Base-by-base conservation (phyloP, 257 asterid species). In the Parsonsia alboflavescens region DNA sequence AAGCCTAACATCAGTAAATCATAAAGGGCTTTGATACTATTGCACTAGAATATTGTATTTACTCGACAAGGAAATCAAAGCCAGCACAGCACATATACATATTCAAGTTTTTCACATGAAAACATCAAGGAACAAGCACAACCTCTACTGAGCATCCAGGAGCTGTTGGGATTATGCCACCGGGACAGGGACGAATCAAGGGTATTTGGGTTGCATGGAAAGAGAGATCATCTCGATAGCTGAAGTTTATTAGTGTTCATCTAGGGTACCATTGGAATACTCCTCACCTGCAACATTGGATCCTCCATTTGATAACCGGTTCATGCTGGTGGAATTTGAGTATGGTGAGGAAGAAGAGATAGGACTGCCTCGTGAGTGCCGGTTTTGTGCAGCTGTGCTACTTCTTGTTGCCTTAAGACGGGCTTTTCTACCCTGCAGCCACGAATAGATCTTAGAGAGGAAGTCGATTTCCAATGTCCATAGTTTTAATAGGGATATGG, bases 321-420 rank as follows among this genome's bases (percentile, higher is more conserved):
- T 85, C 15, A 67, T 56, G 84, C 77, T 75, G 50, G 90, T 80
- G 78, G 88, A 68, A 78, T 80, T 85, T 19, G 91, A 79, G 78
- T 82, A 72, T 68, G 88, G 73, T 10, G 87, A 68, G 75, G 84
- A 80, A 41, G 79, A 73, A 30, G 92, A 77, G 78, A 75, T 67
- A 66, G 89, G 84, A 80, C 84, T 85, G 78, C 93, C 87, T 61
- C 93, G 84, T 53, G 96, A 30, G 73, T 82, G 52, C 84, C 96
- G 96, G 87, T 69, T 92, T 75, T 87, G 96, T 56, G 96, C 83
- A 73, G 96, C 89, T 56, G 93, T 80, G 54, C 88, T 76, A 80
- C 97, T 94, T 86, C 97, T 90, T 44, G 98, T 95, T 49, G 93
- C 80, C 90, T 92, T 95, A 58, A 71, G 86, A 39, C 99, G 97